Base-by-base conservation (phyloP, 225 moss, liverwort and hornwort species). In the Asterella californica region DNA sequence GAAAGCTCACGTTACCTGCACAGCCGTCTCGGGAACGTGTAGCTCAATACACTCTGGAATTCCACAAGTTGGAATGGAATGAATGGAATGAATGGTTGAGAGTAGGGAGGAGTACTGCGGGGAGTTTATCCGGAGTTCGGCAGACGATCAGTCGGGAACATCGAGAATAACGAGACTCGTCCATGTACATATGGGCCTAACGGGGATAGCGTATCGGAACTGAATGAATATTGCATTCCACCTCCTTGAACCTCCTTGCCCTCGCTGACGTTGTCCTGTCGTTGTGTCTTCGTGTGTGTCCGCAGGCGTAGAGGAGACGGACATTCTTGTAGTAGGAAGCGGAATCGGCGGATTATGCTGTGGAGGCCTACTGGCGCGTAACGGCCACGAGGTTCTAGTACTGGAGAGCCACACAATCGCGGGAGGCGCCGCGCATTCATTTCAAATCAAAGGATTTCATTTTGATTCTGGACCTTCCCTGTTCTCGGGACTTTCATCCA, bases 391-490 rank as follows among this genome's bases (percentile, higher is more conserved):
- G 32, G 92, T 93, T 45, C 64, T 91, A 66, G 94, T 96, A 73
- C 83, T 91, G 78, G 96, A 96, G 86, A 96, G 96, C 82, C 96
- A 96, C 78, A 87, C 91, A 48, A 83, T 90, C 27, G 91, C 94
- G 33, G 94, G 96, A 37, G 96, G 96, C 80, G 96, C 96, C n/a
- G 94, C 96, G 34, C 96, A 96, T 82, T 94, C 96, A 50, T 96
- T 96, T 61, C 86, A 91, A 45, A 86, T 90, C 67, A 86, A 93
- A 80, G 96, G 96, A 67, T 96, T 86, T 74, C 90, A 96, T 79
- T 96, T 96, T 76, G 96, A 96, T 83, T 96, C 94, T 25, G 96
- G 96, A 63, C 96, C 96, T 22, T 94, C 96, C 54, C 86, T 96
- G 0, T 94, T 94, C 47, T 96, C 96, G 0, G 96, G 96, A 48